Base-by-base conservation (phyloP, 352 stramenopile genomes). In the Phytopythium helicoides region DNA sequence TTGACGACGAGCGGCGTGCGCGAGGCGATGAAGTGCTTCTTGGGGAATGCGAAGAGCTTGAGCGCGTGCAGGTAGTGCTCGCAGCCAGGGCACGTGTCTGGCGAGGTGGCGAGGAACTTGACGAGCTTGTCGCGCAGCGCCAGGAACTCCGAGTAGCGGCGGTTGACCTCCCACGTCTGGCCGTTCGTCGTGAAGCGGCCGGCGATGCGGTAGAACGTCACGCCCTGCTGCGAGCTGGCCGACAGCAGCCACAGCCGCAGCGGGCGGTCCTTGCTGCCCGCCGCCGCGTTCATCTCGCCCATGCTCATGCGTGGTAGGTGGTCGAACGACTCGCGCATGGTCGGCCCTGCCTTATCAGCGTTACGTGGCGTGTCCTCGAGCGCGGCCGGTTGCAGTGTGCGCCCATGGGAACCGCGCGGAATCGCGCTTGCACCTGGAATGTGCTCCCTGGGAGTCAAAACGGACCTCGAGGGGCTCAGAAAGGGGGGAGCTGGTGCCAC, bases 81-180 rank as follows among this genome's bases (percentile, higher is more conserved):
- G 56, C 85, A 94, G 5, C 85, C 80, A 1, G 85, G 85, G 26
- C 85, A 94, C 23, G 84, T 92, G 38, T 88, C 78, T 21, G 72
- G 69, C 22, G 79, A 66, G 39, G 62, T 66, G 23, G 77, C 73
- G 41, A 93, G 73, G 64, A 87, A 94, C 66, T 87, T 89, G 67
- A 91, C 66, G 11, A 94, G 66, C 53, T 84, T 74, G 39, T 84
- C 66, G 34, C 82, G 82, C 31, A 94, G 75, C 47, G 70, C 62
- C 21, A 92, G 66, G 58, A 94, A 94, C 62, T 92, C 82, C 46
- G 85, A 94, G 73, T 94, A 94, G 8, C 82, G 77, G 21, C 81
- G 80, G 51, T 85, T 73, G n/a, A 92, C 76, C 47, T 92, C 77
- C 82, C 82, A 92, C 47, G 77, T 86, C 61, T 89, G 79, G 2